phyloP scores from a whole-genome alignment of 306 rosid genomes.

The Rosa lucieae region DNA sequence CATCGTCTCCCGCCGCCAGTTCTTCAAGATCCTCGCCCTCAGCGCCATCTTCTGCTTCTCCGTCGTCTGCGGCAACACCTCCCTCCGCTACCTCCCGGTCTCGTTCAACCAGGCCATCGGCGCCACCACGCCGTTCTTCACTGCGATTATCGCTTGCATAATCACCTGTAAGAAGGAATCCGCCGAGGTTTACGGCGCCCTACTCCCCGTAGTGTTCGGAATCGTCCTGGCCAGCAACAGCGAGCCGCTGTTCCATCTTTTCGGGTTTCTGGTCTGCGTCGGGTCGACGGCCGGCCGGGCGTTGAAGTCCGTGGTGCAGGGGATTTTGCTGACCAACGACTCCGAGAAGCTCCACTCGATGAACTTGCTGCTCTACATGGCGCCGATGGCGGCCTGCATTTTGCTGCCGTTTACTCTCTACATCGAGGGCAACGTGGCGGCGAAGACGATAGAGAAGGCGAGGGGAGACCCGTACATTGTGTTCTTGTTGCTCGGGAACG shows the following conservation, averaged over 20 bases:
- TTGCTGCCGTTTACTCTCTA: constrained; percentile 73
- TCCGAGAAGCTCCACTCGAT: constrained; percentile 91
- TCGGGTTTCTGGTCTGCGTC: constrained; percentile 75
- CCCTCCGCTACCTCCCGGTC: constrained; percentile 78
- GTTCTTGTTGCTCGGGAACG: constrained; percentile 73
- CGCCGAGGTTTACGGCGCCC: constrained; percentile 66
- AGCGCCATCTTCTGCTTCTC: constrained; percentile 83
- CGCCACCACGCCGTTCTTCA: constrained; percentile 91
- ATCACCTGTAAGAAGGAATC: constrained; percentile 79
- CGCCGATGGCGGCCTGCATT: constrained; percentile 78
- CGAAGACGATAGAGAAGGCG: constrained; percentile 52
- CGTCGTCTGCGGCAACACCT: constrained; percentile 91
- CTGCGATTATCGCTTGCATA: constrained; percentile 71
- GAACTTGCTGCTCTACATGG: constrained; percentile 91
- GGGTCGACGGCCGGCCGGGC: constrained; percentile 96
- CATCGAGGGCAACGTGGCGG: constrained; percentile 72
- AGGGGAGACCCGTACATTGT: constrained; percentile 54
- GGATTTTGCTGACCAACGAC: constrained; percentile 67
- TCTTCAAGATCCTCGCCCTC: constrained; percentile 77
- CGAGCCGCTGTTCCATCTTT: constrained; percentile 76
- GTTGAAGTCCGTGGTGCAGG: constrained; percentile 84
- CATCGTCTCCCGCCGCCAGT: constrained; percentile 71
- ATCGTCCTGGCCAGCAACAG: constrained; percentile 78
- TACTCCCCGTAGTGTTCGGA: constrained; percentile 81
- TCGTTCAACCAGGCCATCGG: constrained; percentile 95